Evolutionary conservation across 2,329 filamentous ascomycete genomes (phyloP), one percentile per base, ranked within the genome.

Genomic region (Colletotrichum truncatum): DNA sequence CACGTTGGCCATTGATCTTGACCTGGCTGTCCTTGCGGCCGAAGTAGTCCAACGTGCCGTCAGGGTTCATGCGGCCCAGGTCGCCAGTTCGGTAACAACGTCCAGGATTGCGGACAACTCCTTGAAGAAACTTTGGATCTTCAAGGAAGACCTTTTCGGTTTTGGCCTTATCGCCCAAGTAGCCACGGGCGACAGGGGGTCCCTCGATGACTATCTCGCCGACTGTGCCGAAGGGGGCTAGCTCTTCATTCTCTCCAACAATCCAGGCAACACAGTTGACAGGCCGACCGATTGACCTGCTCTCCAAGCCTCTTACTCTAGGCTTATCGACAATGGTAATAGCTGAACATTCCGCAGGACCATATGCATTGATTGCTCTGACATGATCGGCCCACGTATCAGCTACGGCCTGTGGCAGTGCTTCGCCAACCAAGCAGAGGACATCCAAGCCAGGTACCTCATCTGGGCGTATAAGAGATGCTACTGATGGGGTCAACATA

Each of bases 121-220:
- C 39, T 11, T 26, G 56, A 12, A 65, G 51, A 14, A 58, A 67
- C 7, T 36, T 12, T 1, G 64, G 60, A 21, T 67, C 39, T 4
- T 41, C 32, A 12, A 64, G 25, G 6, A 65, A 65, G 10, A 49
- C 62, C 11, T 51, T 25, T 1, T n/a, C 30, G 0, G 62, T 65
- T 34, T 46, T 61, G 5, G 26, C n/a, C 30, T 61, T 4, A 9
- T 55, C 62, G 2, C 34, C 48, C 0, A 65, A 32, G 7, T 68
- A 68, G 32, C 73, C 73, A 3, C 60, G 55, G 0, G 67, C 68
- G 3, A 77, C 51, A 2, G 71, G 60, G 2, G 69, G 68, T 0
- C 74, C 73, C 41, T 76, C 72, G 3, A 76, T 28, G 0, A 75
- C 51, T 0, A 76, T 58, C 28, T 77, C 75, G 1, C 74, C 75